Percentiles rank a stretch among this genome's conserved stretches.
Conservation (phyloP, 2,329 filamentous ascomycete genomes). For the Aureobasidium melanogenum region DNA sequence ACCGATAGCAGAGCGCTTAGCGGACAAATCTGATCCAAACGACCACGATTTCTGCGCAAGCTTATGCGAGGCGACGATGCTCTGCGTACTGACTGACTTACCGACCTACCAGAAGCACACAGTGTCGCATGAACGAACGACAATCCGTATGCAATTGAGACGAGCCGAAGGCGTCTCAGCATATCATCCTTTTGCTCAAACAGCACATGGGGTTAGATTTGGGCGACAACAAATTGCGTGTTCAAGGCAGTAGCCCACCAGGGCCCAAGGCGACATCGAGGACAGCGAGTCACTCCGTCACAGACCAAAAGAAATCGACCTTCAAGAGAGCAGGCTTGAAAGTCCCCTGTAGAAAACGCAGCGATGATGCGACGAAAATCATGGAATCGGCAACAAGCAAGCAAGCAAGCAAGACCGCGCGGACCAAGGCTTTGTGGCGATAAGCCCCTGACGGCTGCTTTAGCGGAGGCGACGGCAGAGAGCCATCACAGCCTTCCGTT, state of each 20-base stretch:
- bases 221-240: not conserved
- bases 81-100: no score
- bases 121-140: not conserved
- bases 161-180: not conserved
- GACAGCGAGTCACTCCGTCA: not conserved
- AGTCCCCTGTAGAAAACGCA: not conserved
- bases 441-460: slow-evolving; percentile 6
- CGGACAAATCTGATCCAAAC: not conserved
- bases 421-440: slow-evolving; percentile 5
- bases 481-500: not conserved
- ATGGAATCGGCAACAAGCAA: slow-evolving; percentile 6
- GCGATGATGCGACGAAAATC: not conserved
- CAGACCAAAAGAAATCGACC: not conserved
- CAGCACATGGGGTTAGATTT: not conserved
- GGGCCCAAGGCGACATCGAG: not conserved
- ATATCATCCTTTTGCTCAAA: not conserved
- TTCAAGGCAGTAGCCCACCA: not conserved
- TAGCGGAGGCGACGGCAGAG: slow-evolving; percentile 1
- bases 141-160: not conserved
- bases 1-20: not conserved
- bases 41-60: not conserved
- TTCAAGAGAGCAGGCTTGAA: not conserved
- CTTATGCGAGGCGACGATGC: not conserved
- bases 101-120: not conserved
- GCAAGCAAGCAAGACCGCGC: slow-evolving; percentile 8